Evolutionary conservation across 1,284 basidiomycete genomes (phyloP).

Genomic region (Megacollybia platyphylla): DNA sequence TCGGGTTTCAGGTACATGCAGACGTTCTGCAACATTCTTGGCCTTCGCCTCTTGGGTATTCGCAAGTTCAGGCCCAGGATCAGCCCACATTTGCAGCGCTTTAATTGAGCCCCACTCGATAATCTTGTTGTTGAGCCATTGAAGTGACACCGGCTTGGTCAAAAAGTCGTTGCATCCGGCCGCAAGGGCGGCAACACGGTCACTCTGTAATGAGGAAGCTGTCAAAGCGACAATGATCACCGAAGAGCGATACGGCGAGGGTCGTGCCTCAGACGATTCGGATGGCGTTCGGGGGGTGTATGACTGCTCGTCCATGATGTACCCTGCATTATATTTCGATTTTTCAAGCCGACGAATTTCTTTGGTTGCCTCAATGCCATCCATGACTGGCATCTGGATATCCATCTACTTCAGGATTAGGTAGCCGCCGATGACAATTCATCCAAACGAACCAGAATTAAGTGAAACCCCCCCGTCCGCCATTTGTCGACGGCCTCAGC

Average conservation of each 20-base stretch:
- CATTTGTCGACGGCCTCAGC: conserved; percentile 95
- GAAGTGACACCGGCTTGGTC: conserved; percentile 90
- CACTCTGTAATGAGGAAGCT: conserved; percentile 84
- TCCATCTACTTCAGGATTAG: conserved; percentile 67
- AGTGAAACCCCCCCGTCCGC: conserved; percentile 87
- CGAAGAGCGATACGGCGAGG: conserved; percentile 74
- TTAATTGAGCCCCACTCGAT: conserved; percentile 96
- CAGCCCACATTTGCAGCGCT: conserved; percentile 80
- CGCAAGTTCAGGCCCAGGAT: conserved; percentile 52
- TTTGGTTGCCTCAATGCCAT: conserved; percentile 94
- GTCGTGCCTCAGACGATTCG: conserved; percentile 18
- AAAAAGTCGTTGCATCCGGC: conserved; percentile 99
- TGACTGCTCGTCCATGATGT: conserved; percentile 50
- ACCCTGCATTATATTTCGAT: conserved; percentile 53
- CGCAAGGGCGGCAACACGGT: conserved; percentile 90
- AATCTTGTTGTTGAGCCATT: conserved; percentile 97
- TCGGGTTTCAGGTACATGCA: conserved; percentile 53
- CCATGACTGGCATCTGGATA: conserved; percentile 98
- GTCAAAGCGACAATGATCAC: conserved; percentile 99
- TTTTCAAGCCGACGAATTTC: conserved; percentile 87
- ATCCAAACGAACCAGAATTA: conserved; percentile 69
- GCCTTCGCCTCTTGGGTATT: conserved; percentile 52
- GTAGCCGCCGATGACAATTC: neutral
- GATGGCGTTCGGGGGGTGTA: conserved; percentile 40
- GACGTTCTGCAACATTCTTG: conserved; percentile 48